Base-by-base conservation (phyloP, 306 rosid genomes). In the Herpetospermum pedunculosum region DNA sequence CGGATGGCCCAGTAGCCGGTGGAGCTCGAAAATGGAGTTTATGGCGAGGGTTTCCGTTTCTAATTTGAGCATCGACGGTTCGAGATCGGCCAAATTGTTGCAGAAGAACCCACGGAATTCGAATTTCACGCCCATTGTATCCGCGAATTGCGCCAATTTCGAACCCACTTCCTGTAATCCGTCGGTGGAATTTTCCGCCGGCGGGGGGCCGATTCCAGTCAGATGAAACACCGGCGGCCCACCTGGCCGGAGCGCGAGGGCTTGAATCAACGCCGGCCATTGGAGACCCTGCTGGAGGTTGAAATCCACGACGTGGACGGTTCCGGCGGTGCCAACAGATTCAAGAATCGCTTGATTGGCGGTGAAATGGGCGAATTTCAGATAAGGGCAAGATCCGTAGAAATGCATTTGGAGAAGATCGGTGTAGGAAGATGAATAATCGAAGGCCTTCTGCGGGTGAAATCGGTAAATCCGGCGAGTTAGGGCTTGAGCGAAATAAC, bases 211-310 rank as follows among this genome's bases (percentile, higher is more conserved):
- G 48, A 92, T 87, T 7, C 96, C 98, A 23, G 98, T 92, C 8
- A 92, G 58, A 9, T 96, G 88, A 62, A 92, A 90, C 0, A 77
- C 71, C 0, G 96, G 98, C 0, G 98, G 92, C 0, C 98, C 98
- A 0, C 96, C 96, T 2, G 90, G 88, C 0, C 91, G 80, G 21
- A 85, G 75, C 21, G 98, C 96, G 0, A 92, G 91, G 0, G 98
- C 96, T 37, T 92, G 96, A 78, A 92, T 85, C 2, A 92, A 80
- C 28, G 96, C 92, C 6, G 98, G 98, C 98, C 98, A 92, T 76
- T 92, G 98, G 90, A 88, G 86, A 67, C 98, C 98, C 12, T 92
- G 90, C 48, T 83, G 87, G 19, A 92, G 88, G 0, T 88, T 95
- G 69, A 92, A 90, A 77, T 92, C 98, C 26, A 92, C 75, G n/a